A percentile compares a stretch with the other conserved stretches of the same genome.
phyloP scores from a whole-genome alignment of 768 basidiomycete genomes.

The Russula ochroleuca region DNA sequence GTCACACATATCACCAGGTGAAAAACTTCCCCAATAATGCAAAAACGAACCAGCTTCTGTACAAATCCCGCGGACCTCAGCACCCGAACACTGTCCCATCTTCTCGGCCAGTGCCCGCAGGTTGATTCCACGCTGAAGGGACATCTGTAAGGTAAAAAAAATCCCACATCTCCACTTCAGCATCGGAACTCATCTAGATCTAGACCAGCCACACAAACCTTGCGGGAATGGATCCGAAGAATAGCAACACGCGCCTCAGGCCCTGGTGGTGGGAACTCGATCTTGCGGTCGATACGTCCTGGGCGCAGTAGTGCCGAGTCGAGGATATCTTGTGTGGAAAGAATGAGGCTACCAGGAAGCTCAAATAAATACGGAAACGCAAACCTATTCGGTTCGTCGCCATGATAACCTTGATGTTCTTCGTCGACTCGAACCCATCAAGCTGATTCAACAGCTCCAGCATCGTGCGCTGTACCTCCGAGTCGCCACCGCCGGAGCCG shows the following conservation, averaged over 20 bases:
- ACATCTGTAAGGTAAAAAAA: slow-evolving; percentile 60
- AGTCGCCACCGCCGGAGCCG: slow-evolving; percentile 59
- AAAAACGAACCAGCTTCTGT: slow-evolving; percentile 79
- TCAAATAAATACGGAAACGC: slow-evolving; percentile 16
- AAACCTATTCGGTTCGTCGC: slow-evolving; percentile 93
- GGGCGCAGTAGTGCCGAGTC: slow-evolving; percentile 91
- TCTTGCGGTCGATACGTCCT: slow-evolving; percentile 94
- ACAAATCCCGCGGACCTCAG: slow-evolving; percentile 95
- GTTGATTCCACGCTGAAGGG: slow-evolving; percentile 94
- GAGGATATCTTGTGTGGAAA: slow-evolving; percentile 66
- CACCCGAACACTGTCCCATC: slow-evolving; percentile 99
- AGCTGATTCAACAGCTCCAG: slow-evolving; percentile 61
- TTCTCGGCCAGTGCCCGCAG: slow-evolving; percentile 94
- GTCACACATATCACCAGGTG: slow-evolving; percentile 2
- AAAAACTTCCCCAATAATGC: neutral
- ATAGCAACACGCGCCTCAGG: slow-evolving; percentile 98
- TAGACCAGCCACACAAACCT: slow-evolving; percentile 45
- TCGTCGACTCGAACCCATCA: slow-evolving; percentile 65
- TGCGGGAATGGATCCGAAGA: slow-evolving; percentile 92
- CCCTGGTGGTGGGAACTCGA: slow-evolving; percentile 97
- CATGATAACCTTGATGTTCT: slow-evolving; percentile 91
- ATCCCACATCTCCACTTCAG: neutral
- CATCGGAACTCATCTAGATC: neutral
- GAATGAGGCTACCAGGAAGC: neutral
- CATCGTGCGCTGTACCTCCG: slow-evolving; percentile 66